These are phyloP conservation scores for Viola odorata DNA, from an alignment of 345 rosid species.

Conservation along the genomic window DNA sequence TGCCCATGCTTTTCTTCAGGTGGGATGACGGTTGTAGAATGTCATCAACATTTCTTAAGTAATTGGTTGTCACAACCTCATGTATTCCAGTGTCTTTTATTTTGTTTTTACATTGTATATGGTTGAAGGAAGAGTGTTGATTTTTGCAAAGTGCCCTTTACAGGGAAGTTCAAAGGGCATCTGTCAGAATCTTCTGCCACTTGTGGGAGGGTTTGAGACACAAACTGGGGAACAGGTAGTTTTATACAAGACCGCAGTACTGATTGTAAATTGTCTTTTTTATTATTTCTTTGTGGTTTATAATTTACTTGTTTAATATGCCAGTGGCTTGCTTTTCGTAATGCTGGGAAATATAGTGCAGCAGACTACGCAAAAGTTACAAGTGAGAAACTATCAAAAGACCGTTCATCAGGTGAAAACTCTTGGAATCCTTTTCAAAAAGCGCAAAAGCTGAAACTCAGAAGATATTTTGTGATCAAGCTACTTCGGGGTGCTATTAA, in stretches of 20 bases:
- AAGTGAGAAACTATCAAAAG: constrained; percentile 54
- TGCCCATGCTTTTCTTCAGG: constrained; percentile 88
- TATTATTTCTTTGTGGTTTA: not conserved
- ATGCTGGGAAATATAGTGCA: constrained; percentile 77
- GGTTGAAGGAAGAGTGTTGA: constrained; percentile 5
- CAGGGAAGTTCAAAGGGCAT: constrained; percentile 58
- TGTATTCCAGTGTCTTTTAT: not conserved
- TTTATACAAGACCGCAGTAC: constrained; percentile 5
- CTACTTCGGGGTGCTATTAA: constrained; percentile 67
- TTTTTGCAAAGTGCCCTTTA: constrained; percentile 8
- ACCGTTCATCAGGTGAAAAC: constrained; percentile 25
- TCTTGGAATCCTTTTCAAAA: constrained; percentile 63
- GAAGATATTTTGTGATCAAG: constrained; percentile 51
- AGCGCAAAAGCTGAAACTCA: constrained; percentile 44
- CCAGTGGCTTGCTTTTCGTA: constrained; percentile 92
- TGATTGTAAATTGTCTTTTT: constrained; percentile 4
- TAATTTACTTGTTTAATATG: no score
- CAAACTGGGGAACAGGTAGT: constrained; percentile 81
- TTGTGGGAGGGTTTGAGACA: constrained; percentile 91
- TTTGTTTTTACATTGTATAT: not conserved
- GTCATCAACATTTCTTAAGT: no score
- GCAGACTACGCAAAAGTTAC: constrained; percentile 70
- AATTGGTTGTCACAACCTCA: not conserved
- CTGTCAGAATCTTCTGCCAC: constrained; percentile 57
- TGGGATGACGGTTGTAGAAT: constrained; percentile 17